Evolutionary conservation across 1,139 yeast genomes (phyloP).

Genomic region (Kodamaea suecica): DNA sequence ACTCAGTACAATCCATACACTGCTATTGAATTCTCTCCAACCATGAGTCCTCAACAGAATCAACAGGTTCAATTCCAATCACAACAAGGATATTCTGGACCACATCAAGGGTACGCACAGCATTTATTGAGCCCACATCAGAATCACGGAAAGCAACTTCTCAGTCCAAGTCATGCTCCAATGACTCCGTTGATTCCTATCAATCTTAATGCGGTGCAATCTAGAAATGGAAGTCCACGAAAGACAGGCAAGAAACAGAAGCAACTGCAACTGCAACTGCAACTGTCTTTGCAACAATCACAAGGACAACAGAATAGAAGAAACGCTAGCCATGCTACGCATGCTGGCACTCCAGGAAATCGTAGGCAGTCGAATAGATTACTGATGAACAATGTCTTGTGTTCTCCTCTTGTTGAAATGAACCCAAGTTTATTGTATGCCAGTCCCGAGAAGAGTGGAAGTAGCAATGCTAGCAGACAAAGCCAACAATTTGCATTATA

Average conservation of each 20-base stretch:
- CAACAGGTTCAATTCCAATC: slow-evolving; percentile 1
- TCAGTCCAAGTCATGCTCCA: too few relatives aligned
- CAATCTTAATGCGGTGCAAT: too few relatives aligned
- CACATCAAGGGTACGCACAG: slow-evolving; percentile 3
- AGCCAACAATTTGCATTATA: too few relatives aligned
- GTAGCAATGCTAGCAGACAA: too few relatives aligned
- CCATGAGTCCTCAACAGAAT: slow-evolving; percentile 1
- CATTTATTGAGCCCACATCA: slow-evolving; percentile 8
- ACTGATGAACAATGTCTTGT: background rate
- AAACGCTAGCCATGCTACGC: too few relatives aligned
- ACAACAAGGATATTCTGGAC: slow-evolving; percentile 2
- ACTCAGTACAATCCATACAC: background rate
- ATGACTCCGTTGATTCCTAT: slow-evolving; percentile 9
- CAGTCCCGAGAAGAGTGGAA: too few relatives aligned
- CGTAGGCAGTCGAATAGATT: background rate
- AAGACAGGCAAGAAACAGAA: slow-evolving; percentile 1
- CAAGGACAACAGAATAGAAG: too few relatives aligned
- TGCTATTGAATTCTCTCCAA: background rate
- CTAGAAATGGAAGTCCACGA: slow-evolving; percentile 6
- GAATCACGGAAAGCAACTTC: too few relatives aligned
- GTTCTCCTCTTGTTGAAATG: slow-evolving; percentile 5
- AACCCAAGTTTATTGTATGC: slow-evolving; percentile 5
- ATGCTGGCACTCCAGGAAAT: background rate
- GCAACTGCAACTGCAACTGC: background rate
- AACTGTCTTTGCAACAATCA: background rate